Evolutionary conservation across 345 rosid genomes (phyloP), one percentile per base, ranked within the genome.

Genomic region (Garcia nutans): DNA sequence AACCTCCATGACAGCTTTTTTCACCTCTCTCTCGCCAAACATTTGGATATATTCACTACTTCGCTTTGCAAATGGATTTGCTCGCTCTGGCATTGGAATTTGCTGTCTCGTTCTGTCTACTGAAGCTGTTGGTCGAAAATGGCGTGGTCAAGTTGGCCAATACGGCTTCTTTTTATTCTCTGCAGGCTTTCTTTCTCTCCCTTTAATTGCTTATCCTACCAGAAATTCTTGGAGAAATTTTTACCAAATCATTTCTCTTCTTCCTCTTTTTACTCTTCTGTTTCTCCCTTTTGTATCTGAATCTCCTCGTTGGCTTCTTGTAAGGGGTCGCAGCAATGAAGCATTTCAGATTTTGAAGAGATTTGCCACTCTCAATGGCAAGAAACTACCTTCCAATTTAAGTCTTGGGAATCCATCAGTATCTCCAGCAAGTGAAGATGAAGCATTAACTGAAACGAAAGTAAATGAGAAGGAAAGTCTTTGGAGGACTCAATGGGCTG

Each of bases 271-370:
- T 70, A 23, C 88, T 8, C 2, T 84, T 54, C 31, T 87, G 1
- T 70, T 86, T 12, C 70, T 87, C 31, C 92, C 90, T 3, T 88
- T 89, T 0, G 81, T 86, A 5, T 87, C 89, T 0, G 97, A 93
- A 70, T 93, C 98, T 0, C 93, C 98, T 7, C 92, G 98, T 2
- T 93, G 97, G 98, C 87, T 91, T 54, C 85, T 85, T 0, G 80
- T 85, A 10, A 82, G 81, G 63, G 94, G 93, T 37, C 77, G 85
- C 20, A 76, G 66, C 42, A 80, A 77, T 67, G 97, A 93, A 81
- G 91, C 93, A 0, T 78, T 91, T 28, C 78, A 77, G n/a, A 82
- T 87, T 5, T 72, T 91, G 75, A 82, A 79, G 37, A 78, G 70
- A 56, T 88, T 83, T 24, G 91, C 93, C 0, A 61, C 80, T 72